Base-by-base conservation (phyloP, 768 basidiomycete species). In the Boletus eberwhitei region DNA sequence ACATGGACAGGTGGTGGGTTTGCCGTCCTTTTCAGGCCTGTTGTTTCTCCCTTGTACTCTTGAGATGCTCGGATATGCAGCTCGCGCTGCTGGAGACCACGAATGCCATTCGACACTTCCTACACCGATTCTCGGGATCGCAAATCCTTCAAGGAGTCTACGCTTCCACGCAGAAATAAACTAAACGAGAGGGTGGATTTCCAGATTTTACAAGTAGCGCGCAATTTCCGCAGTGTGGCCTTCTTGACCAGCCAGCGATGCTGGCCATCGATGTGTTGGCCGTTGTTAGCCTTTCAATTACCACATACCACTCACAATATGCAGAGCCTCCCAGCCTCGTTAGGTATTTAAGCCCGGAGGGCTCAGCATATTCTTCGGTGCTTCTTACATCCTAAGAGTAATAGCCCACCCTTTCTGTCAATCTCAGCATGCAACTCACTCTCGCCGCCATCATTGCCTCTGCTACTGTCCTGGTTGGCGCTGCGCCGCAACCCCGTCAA, bases 341-440 rank as follows among this genome's bases (percentile, higher is more conserved):
- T 26, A 6, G 24, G 24, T 26, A 16, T 26, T 36, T 64, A 56
- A 64, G 9, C 24, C 32, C 8, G 11, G 46, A 35, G 16, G 24
- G n/a, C 12, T 34, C 50, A 34, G 13, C 14, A 6, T 11, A 32
- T 32, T 35, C 21, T 44, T 14, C 26, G 35, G 39, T 26, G 22
- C 11, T 8, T 36, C 39, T 22, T 14, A 14, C 38, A 22, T 17
- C 21, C 22, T 48, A 13, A 13, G 43, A 24, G 31, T 22, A 12
- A n/a, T 12, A 39, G 12, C 22, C 2, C 24, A 38, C 21, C 8
- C 47, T 8, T 39, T 21, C 29, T 6, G 16, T 41, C 24, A 17
- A 12, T 41, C 38, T 49, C 50, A 47, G 21, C 26, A 69, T 71
- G 69, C 50, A 52, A 48, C 37, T 64, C 32, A 41, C 47, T 34